phyloP scores from a whole-genome alignment of 2,329 filamentous ascomycete species.

The Nannizziopsis barbatae region DNA sequence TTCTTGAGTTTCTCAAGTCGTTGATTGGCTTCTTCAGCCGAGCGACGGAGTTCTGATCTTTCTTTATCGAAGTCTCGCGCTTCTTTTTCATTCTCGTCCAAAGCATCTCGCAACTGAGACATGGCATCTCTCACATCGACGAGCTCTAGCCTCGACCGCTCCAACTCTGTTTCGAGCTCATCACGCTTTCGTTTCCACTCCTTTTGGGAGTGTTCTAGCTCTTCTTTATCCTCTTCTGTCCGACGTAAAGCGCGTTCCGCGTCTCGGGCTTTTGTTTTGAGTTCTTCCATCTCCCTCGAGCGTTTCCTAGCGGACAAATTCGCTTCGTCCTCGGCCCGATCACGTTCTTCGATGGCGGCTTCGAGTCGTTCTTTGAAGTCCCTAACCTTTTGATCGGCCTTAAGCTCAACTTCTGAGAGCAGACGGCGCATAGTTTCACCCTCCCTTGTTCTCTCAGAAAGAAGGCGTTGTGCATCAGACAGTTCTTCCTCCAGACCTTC shows the following conservation, averaged over 20 bases:
- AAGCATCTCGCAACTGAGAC: slow-evolving; percentile 61
- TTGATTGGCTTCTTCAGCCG: slow-evolving; percentile 65
- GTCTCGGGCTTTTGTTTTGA: slow-evolving; percentile 67
- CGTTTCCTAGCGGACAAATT: slow-evolving; percentile 64
- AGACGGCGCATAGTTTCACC: slow-evolving; percentile 89
- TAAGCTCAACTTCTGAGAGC: slow-evolving; percentile 72
- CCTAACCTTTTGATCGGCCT: slow-evolving; percentile 67
- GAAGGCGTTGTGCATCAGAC: slow-evolving; percentile 71
- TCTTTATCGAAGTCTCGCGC: slow-evolving; percentile 75
- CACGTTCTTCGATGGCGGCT: slow-evolving; percentile 81
- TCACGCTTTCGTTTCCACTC: slow-evolving; percentile 64
- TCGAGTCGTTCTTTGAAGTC: slow-evolving; percentile 88
- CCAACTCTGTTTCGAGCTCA: slow-evolving; percentile 61
- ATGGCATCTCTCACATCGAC: slow-evolving; percentile 67
- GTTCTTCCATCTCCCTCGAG: slow-evolving; percentile 74
- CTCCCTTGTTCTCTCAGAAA: slow-evolving; percentile 80
- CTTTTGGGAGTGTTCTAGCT: slow-evolving; percentile 60
- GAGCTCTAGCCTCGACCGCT: slow-evolving; percentile 60
- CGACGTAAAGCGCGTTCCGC: slow-evolving; percentile 65
- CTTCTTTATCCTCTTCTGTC: slow-evolving; percentile 63
- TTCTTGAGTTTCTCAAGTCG: slow-evolving; percentile 71
- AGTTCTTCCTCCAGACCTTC: slow-evolving; percentile 89
- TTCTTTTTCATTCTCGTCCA: slow-evolving; percentile 81
- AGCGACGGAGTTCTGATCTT: slow-evolving; percentile 59
- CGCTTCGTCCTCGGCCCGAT: slow-evolving; percentile 83